Evolutionary conservation across 2,329 filamentous ascomycete genomes (phyloP), one percentile per base, ranked within the genome.

Genomic region (Rutstroemia sydowiana): DNA sequence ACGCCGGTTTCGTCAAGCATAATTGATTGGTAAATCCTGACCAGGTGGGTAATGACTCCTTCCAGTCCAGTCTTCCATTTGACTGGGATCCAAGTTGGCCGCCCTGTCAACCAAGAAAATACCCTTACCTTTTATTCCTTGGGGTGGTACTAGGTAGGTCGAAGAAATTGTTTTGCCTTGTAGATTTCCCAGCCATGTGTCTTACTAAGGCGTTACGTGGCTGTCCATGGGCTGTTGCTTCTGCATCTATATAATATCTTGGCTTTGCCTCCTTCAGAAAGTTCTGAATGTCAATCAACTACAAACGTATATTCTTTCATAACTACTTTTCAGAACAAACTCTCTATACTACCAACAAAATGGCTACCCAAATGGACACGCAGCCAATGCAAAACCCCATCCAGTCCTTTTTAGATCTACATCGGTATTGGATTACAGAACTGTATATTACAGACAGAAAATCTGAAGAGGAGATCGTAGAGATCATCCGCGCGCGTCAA

Each of bases 351-450:
- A 20, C 18, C 5, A 13, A 20, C 18, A 3, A 11, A 21, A 18
- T 18, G 37, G 20, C 30, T 37, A 48, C n/a, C n/a, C n/a, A 37
- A 14, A 52, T 47, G 52, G 52, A 52, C n/a, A 18, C 16, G 23
- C 52, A 45, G 37, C n/a, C n/a, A 20, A 21, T 52, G 21, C 48
- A 55, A 42, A 44, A 48, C 26, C 48, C 53, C 8, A 28, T 55
- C 26, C 44, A 55, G 21, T 37, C 48, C 20, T 30, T 55, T n/a
- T 13, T 55, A 9, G 34, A 43, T 5, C 8, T 55, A 18, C 53
- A 55, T 37, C 37, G 50, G 28, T 40, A 45, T 21, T 55, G 53
- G 53, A 55, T 55, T 26, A 48, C 34, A 14, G 45, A 44, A 40
- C 50, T 52, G 5, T 48, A 44, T 31, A 34, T 45, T 20, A 16